phyloP scores from a whole-genome alignment of 148 eudicot genomes.

The Vaccinium myrtillus region DNA sequence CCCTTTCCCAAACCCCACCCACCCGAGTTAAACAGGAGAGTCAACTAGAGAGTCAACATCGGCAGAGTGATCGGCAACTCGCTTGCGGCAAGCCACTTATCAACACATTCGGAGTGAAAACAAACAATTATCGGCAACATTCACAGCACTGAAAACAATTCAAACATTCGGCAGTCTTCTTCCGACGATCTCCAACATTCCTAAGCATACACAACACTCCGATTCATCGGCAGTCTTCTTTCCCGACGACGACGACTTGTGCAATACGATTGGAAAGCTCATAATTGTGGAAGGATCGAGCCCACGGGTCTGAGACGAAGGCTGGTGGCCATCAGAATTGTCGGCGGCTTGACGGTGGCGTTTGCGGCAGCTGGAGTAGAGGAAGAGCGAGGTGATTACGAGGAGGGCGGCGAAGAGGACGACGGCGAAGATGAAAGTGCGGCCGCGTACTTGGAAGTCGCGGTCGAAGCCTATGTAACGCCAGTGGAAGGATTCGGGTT shows the following conservation, averaged over 20 bases:
- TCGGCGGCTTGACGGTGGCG: background rate
- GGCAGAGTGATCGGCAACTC: conserved; percentile 80
- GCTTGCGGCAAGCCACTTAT: conserved; percentile 64
- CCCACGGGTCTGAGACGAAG: conserved; percentile 28
- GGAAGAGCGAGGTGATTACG: conserved; percentile 41
- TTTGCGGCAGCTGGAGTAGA: conserved; percentile 57
- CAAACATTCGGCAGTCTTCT: no score
- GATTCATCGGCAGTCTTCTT: conserved; percentile 27
- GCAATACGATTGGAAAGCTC: conserved; percentile 45
- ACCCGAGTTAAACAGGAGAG: conserved; percentile 27
- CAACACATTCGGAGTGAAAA: conserved; percentile 77
- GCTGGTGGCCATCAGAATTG: no score
- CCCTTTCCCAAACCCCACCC: no score
- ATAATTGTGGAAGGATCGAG: conserved; percentile 36
- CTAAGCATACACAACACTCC: conserved; percentile 77
- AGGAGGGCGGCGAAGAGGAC: conserved; percentile 59
- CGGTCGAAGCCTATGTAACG: conserved; percentile 59
- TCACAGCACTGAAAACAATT: no score
- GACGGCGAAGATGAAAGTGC: conserved; percentile 59
- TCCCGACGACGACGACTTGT: conserved; percentile 17
- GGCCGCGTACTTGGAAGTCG: conserved; percentile 71
- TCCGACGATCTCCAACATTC: conserved; percentile 51
- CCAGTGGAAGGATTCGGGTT: conserved; percentile 55
- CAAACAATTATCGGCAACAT: no score
- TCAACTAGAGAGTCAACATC: conserved; percentile 47